phyloP scores from a whole-genome alignment of 1,284 basidiomycete genomes.

The Puccinia brachypodii region DNA sequence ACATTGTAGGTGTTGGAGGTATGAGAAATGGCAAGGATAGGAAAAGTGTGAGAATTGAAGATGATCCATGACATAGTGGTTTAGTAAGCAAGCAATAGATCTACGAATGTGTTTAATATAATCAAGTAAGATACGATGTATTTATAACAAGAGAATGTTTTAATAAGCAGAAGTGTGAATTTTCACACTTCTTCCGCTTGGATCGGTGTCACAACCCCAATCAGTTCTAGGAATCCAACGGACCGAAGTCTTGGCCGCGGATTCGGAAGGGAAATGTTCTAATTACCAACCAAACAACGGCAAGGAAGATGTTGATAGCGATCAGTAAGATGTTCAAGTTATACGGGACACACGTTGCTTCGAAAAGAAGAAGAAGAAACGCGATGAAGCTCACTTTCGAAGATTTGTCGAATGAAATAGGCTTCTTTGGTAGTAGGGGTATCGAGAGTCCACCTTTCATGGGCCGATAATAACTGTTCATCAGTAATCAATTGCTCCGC shows the following conservation, averaged over 20 bases:
- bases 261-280: constrained; percentile 77
- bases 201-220: constrained; percentile 94
- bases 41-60: too few species aligned
- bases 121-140: too few species aligned
- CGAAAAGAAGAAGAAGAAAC: not conserved
- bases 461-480: constrained; percentile 73
- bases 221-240: constrained; percentile 91
- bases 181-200: constrained; percentile 88
- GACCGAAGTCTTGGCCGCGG: constrained; percentile 89
- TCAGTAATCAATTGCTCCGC: constrained; percentile 75
- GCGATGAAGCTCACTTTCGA: constrained; percentile 71
- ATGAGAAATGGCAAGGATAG: not conserved
- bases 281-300: not conserved
- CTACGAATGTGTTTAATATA: too few species aligned
- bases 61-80: too few species aligned
- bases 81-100: too few species aligned
- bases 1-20: too few species aligned
- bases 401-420: constrained; percentile 90
- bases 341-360: not conserved
- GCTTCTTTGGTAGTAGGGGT: constrained; percentile 97
- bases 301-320: not conserved
- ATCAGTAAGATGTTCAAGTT: not conserved
- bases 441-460: constrained; percentile 74
- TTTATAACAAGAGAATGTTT: not conserved
- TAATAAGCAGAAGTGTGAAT: constrained; percentile 90